Evolutionary conservation across 2,329 filamentous ascomycete genomes (phyloP), one percentile per base, ranked within the genome.

Genomic region (Diaporthe vexans): DNA sequence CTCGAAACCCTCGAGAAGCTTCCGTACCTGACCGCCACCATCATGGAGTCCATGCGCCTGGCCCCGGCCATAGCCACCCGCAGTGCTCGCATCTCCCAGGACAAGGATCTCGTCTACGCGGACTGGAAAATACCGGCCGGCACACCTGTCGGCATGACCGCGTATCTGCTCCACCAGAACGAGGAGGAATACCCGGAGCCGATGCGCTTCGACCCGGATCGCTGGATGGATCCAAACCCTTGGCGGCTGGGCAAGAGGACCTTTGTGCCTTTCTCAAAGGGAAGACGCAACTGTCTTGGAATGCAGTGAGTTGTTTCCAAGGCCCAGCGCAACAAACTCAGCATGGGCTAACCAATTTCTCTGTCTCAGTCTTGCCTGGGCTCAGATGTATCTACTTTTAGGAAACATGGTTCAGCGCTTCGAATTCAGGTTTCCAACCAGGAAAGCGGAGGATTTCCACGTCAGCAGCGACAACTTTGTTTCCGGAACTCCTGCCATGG

Each of bases 21-120:
- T 10, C 79, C 79, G 0, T 88, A 87, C 75, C 80, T 88, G 7
- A 82, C 83, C 15, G 84, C 86, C 0, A 82, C 86, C 1, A 78
- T 88, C 19, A 84, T 81, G 48, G 87, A 89, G 76, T 82, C 83
- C 1, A 79, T 87, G 77, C 83, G 87, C 1, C 73, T 88, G 0
- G 83, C 85, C 65, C 84, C 85, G 0, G 82, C 80, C 0, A 77
- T 86, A 7, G 83, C 81, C 4, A 81, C 85, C 35, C 78, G 84
- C 0, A 78, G 86, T 4, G 82, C 85, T 61, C 84, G 87, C 1
- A 77, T 85, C 5, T 83, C 86, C 0, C 84, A 85, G 0, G 73
- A 79, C 19, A 51, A 75, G 10, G 78, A 79, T 35, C 72, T 81
- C 0, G 1, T 74, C 2, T 80, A 80, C 54, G 29, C 73, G 0